Conservation (phyloP, 2,329 filamentous ascomycete species). For the Penicillium sp. region DNA sequence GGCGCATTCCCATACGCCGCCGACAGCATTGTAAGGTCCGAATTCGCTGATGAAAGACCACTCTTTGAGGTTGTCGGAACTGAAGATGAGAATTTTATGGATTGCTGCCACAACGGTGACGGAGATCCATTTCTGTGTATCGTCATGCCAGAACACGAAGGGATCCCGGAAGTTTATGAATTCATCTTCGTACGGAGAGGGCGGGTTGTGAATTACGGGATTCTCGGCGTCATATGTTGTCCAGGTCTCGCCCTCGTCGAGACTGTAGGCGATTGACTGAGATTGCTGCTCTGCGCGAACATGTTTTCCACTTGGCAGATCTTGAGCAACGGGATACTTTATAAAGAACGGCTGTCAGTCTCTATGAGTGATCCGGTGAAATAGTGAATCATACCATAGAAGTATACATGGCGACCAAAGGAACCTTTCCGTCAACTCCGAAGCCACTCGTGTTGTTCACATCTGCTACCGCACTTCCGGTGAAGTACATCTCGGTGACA, state of each 20-base stretch:
- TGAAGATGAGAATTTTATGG: constrained; percentile 21
- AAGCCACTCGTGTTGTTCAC: constrained; percentile 58
- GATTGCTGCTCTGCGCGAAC: constrained; percentile 31
- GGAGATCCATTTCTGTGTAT: constrained; percentile 19
- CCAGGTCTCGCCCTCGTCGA: constrained; percentile 55
- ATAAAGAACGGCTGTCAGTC: background rate
- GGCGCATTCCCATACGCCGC: constrained; percentile 27
- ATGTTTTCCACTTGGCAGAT: constrained; percentile 18
- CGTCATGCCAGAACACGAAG: constrained; percentile 42
- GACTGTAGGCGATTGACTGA: constrained; percentile 56
- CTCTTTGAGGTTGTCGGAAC: constrained; percentile 22
- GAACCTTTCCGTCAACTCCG: constrained; percentile 52
- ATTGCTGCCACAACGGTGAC: constrained; percentile 12
- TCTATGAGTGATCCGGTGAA: background rate
- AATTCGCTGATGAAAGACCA: constrained; percentile 23
- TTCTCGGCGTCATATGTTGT: constrained; percentile 49
- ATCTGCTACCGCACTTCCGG: constrained; percentile 53
- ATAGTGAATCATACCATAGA: constrained; percentile 25
- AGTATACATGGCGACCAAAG: constrained; percentile 55
- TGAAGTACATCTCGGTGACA: constrained; percentile 42
- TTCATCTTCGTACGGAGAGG: constrained; percentile 41
- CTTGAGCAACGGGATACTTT: constrained; percentile 19
- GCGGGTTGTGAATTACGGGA: constrained; percentile 48
- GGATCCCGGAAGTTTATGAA: constrained; percentile 49
- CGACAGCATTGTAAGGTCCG: constrained; percentile 20